Base-by-base conservation (phyloP, 23 red algal genomes). In the Porphyridium purpureum region DNA sequence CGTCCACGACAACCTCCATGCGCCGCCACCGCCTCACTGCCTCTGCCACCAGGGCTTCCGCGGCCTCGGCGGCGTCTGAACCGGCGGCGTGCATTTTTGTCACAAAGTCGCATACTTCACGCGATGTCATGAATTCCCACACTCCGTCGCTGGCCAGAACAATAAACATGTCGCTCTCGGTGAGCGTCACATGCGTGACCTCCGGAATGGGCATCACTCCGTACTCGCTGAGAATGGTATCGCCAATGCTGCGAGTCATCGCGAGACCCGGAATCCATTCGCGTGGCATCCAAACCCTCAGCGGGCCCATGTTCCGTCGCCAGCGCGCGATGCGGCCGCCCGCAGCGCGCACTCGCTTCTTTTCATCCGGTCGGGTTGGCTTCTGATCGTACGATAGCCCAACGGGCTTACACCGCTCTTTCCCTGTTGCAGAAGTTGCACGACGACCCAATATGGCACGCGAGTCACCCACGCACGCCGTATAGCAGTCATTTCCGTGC, bases 41-140 rank as follows among this genome's bases (percentile, higher is more conserved):
- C 55, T 98, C 90, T 30, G 62, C 52, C 4, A 98, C 90, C 31
- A 98, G 66, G 44, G 27, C 62, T 11, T 72, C 50, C 0, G 90
- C 90, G 7, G 52, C 80, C 2, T 28, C 31, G 22, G 57, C 69
- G 2, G 90, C 60, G 20, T 31, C 22, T 74, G 46, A 80, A 60
- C 7, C 74, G 21, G 32, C 74, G 79, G 34, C 82, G 79, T 2
- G 85, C 90, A 11, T 54, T 36, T n/a, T n/a, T n/a, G n/a, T n/a
- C n/a, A n/a, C n/a, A n/a, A n/a, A n/a, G n/a, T n/a, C n/a, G n/a
- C n/a, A n/a, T n/a, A n/a, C n/a, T n/a, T n/a, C n/a, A n/a, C n/a
- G n/a, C 26, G 53, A 72, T 7, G 60, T 74, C 78, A 98, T 78
- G 62, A 98, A 98, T 60, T 98, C 90, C 90, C 90, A 98, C 34